Evolutionary conservation across 768 basidiomycete species (phyloP).

Genomic region (Clitopilus hobsonii): DNA sequence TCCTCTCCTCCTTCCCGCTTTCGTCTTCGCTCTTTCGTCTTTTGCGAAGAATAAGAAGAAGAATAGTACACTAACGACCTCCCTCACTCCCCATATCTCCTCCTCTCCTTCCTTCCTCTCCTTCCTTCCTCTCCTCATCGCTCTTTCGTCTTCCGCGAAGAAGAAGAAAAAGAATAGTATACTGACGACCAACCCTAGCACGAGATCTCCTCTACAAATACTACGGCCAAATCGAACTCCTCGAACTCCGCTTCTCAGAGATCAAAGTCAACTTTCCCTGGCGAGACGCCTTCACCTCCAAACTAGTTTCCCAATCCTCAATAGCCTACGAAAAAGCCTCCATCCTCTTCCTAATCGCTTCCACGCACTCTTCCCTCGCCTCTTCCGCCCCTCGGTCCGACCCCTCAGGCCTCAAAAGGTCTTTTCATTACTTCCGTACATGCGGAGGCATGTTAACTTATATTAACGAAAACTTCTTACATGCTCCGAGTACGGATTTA

Average conservation of each 20-base stretch:
- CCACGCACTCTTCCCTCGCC: conserved; percentile 90
- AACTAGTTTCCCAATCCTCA: conserved; percentile 90
- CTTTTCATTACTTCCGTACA: conserved; percentile 87
- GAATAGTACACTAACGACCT: too few species aligned
- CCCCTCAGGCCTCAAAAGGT: conserved; percentile 88
- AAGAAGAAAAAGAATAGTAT: too few species aligned
- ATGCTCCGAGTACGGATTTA: conserved; percentile 94
- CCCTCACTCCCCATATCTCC: too few species aligned
- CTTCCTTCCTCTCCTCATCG: too few species aligned
- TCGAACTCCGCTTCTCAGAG: conserved; percentile 95
- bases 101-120: too few species aligned
- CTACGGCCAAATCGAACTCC: conserved; percentile 96
- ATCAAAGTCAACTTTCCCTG: conserved; percentile 95
- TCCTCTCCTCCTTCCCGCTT: too few species aligned
- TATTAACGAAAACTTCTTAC: conserved; percentile 99
- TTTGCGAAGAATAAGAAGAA: too few species aligned
- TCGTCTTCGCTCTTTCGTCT: too few species aligned
- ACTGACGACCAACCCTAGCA: too few species aligned
- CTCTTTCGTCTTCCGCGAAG: too few species aligned
- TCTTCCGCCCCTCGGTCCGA: conserved; percentile 79
- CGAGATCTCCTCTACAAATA: conserved; percentile 97
- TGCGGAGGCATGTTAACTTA: conserved; percentile 97
- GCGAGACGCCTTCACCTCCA: conserved; percentile 95
- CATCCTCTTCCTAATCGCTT: conserved; percentile 93
- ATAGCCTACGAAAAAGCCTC: conserved; percentile 98